Evolutionary conservation across 2,329 filamentous ascomycete species (phyloP).

Genomic region (Lecanicillium sp.): DNA sequence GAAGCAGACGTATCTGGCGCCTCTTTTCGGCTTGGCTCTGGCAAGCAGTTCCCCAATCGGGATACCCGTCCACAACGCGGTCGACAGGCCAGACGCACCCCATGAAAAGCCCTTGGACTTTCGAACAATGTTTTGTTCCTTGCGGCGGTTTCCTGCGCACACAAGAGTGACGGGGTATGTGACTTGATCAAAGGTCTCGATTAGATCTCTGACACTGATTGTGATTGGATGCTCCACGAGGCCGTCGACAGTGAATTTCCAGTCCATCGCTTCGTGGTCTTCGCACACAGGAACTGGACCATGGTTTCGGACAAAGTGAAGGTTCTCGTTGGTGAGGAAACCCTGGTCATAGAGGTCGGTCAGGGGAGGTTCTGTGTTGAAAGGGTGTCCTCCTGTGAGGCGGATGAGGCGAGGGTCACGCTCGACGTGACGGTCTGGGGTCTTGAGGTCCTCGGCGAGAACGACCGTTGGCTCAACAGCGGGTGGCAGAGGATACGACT

Average conservation of each 20-base stretch:
- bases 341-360: slow-evolving; percentile 70
- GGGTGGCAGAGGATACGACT: slow-evolving; percentile 60
- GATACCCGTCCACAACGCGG: slow-evolving; percentile 80
- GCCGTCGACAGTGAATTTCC: slow-evolving; percentile 79
- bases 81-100: slow-evolving; percentile 82
- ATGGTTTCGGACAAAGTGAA: slow-evolving; percentile 92
- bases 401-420: slow-evolving; percentile 77
- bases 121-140: slow-evolving; percentile 85
- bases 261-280: slow-evolving; percentile 65
- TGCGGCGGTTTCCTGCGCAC: slow-evolving; percentile 84
- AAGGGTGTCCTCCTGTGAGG: slow-evolving; percentile 81
- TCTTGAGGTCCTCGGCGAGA: slow-evolving; percentile 69
- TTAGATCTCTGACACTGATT: slow-evolving; percentile 63
- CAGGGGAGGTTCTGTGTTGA: slow-evolving; percentile 82
- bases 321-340: slow-evolving; percentile 77
- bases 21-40: slow-evolving; percentile 58
- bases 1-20: slow-evolving; percentile 80
- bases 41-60: slow-evolving; percentile 64
- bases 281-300: slow-evolving; percentile 70
- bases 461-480: slow-evolving; percentile 52
- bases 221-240: slow-evolving; percentile 70
- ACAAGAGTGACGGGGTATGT: slow-evolving; percentile 85
- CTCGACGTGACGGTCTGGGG: slow-evolving; percentile 74
- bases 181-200: slow-evolving; percentile 68
- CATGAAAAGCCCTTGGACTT: slow-evolving; percentile 94